Evolutionary conservation across 495 filamentous ascomycete genomes (phyloP), one percentile per base, ranked within the genome.

Genomic region (Pseudevernia furfuracea): DNA sequence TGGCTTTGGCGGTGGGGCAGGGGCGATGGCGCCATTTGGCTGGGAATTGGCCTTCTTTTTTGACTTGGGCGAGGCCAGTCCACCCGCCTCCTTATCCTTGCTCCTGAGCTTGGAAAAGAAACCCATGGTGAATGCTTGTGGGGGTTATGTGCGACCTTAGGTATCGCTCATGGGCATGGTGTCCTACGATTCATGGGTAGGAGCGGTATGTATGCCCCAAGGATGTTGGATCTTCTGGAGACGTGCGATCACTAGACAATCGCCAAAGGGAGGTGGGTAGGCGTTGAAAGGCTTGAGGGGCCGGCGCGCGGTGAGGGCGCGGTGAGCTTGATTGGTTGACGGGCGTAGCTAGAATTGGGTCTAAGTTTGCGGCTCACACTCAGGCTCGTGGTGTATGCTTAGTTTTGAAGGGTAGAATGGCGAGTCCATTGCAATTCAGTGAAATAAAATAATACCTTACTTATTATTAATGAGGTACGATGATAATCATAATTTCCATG

Each of bases 41-140:
- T 87, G 81, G 9, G 81, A 66, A 61, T 78, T 74, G 15, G 48
- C 48, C 74, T 89, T 89, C 71, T 82, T 83, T 64, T 81, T 81
- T 65, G 80, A 78, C 71, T 83, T 83, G 63, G 83, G 80, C 44
- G 77, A 71, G 49, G 74, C 73, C 71, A 81, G 79, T 41, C 68
- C 71, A 37, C 52, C 59, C 11, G 39, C 62, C 19, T 63, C 62
- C 38, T 37, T 57, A 73, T 91, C 89, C 73, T 86, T 89, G 72
- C 83, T 79, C 77, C 86, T 85, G 70, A 91, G 86, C 55, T 85
- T 85, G 66, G 88, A 87, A 74, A 93, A 90, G 73, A 91, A 85
- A 30, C 82, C 73, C 81, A 83, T 84, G n/a, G 49, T 67, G 46
- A 23, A 25, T 21, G 25, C 17, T 10, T 10, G 56, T 48, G 37